Evolutionary conservation across 345 rosid species (phyloP), one percentile per base, ranked within the genome.

Genomic region (Xanthoceras sorbifolium): DNA sequence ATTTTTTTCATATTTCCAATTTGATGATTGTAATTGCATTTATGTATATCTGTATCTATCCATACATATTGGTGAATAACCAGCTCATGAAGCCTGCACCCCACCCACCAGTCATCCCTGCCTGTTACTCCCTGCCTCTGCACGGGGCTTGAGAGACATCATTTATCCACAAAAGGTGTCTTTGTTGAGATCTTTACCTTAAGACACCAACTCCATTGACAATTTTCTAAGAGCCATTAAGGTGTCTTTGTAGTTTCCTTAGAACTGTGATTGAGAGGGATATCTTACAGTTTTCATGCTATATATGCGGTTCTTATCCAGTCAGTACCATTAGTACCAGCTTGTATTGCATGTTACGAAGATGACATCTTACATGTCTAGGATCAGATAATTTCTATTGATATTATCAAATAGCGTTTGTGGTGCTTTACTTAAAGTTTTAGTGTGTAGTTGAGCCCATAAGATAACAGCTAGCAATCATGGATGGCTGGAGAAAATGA

Each of bases 401-500:
- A 46, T 12, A 8, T 46, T 14, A 46, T 46, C 50, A 12, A 46
- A 17, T 54, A n/a, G 2, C 6, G 9, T 54, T n/a, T 54, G 2
- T n/a, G 23, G n/a, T 52, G 9, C 9, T 6, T 20, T 54, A 20
- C 1, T 6, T 54, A 54, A 46, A 18, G 25, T 54, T 5, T 22
- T 54, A 54, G 60, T 54, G 26, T 9, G 42, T 6, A 22, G 20
- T n/a, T 22, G 52, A 66, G 71, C 28, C 1, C 54, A 42, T 15
- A 5, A 26, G 70, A 38, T 66, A 5, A 34, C 59, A 20, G 52
- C 11, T 2, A 7, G 23, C 64, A 59, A 31, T 65, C 57, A 79
- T 34, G 40, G 50, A 23, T 28, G 3, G 48, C 23, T 22, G 42
- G 74, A 64, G 60, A 57, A 48, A 36, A 74, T 74, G 84, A 82